Conservation (phyloP, 306 rosid species). For the Alnus glutinosa region DNA sequence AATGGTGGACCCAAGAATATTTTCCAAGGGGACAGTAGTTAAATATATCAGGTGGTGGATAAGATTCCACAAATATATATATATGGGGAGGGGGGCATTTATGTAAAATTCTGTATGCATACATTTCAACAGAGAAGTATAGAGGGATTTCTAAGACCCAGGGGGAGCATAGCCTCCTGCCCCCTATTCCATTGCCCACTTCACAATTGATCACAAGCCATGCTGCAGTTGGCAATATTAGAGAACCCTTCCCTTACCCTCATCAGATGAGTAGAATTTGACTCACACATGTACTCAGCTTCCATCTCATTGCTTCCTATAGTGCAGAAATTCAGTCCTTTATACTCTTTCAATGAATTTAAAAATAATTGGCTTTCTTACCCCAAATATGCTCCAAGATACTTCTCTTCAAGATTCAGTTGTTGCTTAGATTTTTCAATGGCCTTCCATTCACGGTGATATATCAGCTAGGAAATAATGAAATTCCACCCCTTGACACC, state of each 20-base stretch:
- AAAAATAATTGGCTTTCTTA: background rate
- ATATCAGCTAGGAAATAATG: background rate
- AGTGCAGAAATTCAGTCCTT: background rate
- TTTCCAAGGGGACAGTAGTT: background rate
- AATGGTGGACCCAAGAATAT: background rate
- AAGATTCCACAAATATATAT: background rate
- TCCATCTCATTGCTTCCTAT: conserved; percentile 7
- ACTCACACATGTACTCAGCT: background rate
- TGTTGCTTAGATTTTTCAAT: conserved; percentile 11
- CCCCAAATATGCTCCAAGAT: background rate
- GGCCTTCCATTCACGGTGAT: conserved; percentile 16
- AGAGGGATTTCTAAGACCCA: background rate
- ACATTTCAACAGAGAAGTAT: background rate
- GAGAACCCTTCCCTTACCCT: background rate
- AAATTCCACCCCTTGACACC: conserved; percentile 3
- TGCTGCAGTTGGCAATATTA: conserved; percentile 1
- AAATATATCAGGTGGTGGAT: background rate
- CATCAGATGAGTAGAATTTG: background rate
- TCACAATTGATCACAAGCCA: background rate
- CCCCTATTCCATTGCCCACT: background rate
- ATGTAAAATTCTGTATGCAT: background rate
- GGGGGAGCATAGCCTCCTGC: background rate
- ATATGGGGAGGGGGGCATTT: background rate
- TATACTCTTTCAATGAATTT: background rate
- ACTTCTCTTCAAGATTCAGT: background rate